Evolutionary conservation across 169 alveolate genomes (phyloP).

Genomic region (Plasmodium chabaudi): DNA sequence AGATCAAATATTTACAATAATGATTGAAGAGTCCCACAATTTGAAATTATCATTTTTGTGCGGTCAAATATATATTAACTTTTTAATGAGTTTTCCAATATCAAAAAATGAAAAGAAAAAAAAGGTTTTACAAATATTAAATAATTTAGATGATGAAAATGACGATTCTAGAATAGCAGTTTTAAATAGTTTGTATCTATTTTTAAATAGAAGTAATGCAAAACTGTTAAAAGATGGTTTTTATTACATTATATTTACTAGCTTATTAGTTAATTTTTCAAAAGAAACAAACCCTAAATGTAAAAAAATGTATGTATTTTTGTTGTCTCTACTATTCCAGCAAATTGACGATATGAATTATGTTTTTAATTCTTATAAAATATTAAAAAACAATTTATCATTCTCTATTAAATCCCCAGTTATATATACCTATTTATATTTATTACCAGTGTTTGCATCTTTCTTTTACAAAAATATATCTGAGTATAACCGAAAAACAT

Average conservation of each 20-base stretch:
- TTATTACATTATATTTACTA: slow-evolving; percentile 32
- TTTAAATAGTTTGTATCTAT: slow-evolving; percentile 47
- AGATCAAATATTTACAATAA: slow-evolving; percentile 60
- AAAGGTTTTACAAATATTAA: slow-evolving; percentile 40
- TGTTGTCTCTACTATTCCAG: slow-evolving; percentile 46
- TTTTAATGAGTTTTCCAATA: slow-evolving; percentile 62
- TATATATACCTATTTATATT: slow-evolving; percentile 34
- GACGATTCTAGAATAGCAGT: slow-evolving; percentile 66
- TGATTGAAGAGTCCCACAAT: slow-evolving; percentile 73
- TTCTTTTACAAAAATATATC: slow-evolving; percentile 38
- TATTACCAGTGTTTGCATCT: slow-evolving; percentile 58
- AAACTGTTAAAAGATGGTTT: slow-evolving; percentile 65
- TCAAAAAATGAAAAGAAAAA: slow-evolving; percentile 65
- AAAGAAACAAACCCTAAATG: slow-evolving; percentile 70
- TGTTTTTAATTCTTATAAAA: slow-evolving; percentile 64
- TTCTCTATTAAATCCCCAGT: slow-evolving; percentile 15
- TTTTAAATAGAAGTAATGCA: slow-evolving; percentile 47
- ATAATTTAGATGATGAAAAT: slow-evolving; percentile 54
- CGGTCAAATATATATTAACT: slow-evolving; percentile 75
- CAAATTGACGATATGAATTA: slow-evolving; percentile 71
- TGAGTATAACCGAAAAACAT: background rate
- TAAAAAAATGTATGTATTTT: slow-evolving; percentile 60
- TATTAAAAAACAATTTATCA: slow-evolving; percentile 24
- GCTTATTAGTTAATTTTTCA: slow-evolving; percentile 52
- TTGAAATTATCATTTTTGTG: slow-evolving; percentile 73